phyloP scores from a whole-genome alignment of 768 basidiomycete genomes.

The Mrakia blollopis region DNA sequence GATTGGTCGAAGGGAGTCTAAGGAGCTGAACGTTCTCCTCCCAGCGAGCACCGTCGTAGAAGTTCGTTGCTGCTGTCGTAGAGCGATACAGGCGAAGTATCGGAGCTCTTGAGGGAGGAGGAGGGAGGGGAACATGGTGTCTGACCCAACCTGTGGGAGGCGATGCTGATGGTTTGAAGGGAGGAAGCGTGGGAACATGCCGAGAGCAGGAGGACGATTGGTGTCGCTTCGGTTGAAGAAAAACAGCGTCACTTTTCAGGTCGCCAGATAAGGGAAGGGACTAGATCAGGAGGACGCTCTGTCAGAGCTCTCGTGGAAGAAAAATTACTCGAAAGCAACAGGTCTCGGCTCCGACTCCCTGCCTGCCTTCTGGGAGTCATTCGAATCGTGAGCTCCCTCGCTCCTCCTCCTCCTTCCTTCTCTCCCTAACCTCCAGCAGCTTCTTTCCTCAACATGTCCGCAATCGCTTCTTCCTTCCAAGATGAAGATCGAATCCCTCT shows the following conservation, averaged over 20 bases:
- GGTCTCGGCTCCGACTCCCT: no score
- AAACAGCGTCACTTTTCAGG: no score
- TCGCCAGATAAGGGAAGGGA: no score
- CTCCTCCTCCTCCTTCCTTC: neutral
- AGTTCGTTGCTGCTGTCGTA: neutral
- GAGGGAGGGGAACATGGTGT: neutral
- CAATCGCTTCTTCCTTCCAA: neutral
- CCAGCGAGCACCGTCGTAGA: neutral
- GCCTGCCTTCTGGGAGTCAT: no score
- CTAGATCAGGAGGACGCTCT: no score
- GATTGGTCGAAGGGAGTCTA: neutral
- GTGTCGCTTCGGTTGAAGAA: neutral
- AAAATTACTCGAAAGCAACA: no score
- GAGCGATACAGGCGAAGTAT: neutral
- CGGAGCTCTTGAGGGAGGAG: neutral
- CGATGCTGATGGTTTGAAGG: neutral
- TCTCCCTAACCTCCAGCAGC: neutral
- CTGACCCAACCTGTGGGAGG: neutral
- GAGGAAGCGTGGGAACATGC: neutral
- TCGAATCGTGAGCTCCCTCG: neutral
- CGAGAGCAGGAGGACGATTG: no score
- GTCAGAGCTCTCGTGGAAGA: no score
- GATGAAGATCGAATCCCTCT: constrained; percentile 15
- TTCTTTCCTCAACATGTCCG: neutral
- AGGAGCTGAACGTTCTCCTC: neutral